These are phyloP conservation scores for Eucalyptus albens DNA, from an alignment of 345 rosid genomes.

Conservation along the genomic window DNA sequence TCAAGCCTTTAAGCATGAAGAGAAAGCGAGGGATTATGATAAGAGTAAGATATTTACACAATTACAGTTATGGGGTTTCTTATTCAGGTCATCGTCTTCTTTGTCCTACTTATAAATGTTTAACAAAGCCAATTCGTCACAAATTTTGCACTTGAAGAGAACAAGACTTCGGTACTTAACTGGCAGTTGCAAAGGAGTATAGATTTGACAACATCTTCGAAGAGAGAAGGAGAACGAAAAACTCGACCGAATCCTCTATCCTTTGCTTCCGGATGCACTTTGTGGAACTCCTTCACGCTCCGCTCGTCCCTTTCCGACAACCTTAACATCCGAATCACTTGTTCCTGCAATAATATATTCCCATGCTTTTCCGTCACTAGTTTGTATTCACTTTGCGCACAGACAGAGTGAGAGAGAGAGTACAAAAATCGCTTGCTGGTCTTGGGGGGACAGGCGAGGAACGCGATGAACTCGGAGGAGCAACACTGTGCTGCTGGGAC, in stretches of 20 bases:
- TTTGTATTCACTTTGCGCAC: background rate
- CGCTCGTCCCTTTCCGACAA: conserved; percentile 14
- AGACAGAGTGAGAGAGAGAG: background rate
- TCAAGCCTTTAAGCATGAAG: background rate
- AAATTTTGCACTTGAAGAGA: background rate
- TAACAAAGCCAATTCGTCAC: background rate
- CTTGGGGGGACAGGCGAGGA: background rate
- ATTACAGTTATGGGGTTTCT: background rate
- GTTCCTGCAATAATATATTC: background rate
- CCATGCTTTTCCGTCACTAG: background rate
- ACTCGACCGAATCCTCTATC: conserved; percentile 24
- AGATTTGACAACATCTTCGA: conserved; percentile 41
- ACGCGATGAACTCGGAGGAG: background rate
- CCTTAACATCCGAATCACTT: conserved; percentile 36
- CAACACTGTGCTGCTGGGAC: background rate
- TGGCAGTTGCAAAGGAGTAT: conserved; percentile 28
- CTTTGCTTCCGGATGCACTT: conserved; percentile 16
- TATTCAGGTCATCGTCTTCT: background rate
- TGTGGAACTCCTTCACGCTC: conserved; percentile 18
- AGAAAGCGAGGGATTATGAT: background rate
- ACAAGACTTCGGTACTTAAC: background rate
- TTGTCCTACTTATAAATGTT: too few species aligned
- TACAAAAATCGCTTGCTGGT: conserved; percentile 5
- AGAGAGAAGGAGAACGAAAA: conserved; percentile 39
- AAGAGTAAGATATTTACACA: background rate